Evolutionary conservation across 345 rosid species (phyloP).

Genomic region (Trapa incisa): DNA sequence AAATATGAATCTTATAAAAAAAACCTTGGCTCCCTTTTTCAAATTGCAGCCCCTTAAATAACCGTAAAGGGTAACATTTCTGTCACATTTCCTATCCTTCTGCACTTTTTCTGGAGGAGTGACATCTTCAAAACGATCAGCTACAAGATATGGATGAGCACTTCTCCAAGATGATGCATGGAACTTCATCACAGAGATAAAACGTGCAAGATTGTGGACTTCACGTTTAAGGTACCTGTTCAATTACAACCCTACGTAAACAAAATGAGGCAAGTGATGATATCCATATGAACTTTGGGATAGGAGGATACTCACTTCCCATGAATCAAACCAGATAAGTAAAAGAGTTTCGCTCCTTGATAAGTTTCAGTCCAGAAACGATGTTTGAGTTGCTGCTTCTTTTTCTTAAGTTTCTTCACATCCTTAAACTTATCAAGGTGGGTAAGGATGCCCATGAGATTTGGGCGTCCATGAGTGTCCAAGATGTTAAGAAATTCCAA

Average conservation of each 20-base stretch:
- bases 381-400: conserved; percentile 81
- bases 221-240: conserved; percentile 75
- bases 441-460: conserved; percentile 91
- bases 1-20: not conserved
- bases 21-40: conserved; percentile 80
- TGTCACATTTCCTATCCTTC: conserved; percentile 62
- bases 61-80: conserved; percentile 77
- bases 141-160: conserved; percentile 82
- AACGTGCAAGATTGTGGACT: conserved; percentile 70
- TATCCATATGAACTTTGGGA: not conserved
- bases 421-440: conserved; percentile 92
- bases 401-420: conserved; percentile 76
- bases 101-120: conserved; percentile 75
- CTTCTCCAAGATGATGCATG: conserved; percentile 77
- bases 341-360: conserved; percentile 80
- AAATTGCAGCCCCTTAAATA: conserved; percentile 92
- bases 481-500: conserved; percentile 92
- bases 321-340: conserved; percentile 77
- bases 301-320: conserved; percentile 55
- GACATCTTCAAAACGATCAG: conserved; percentile 90
- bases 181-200: conserved; percentile 66
- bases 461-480: conserved; percentile 93
- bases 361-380: conserved; percentile 95
- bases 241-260: conserved; percentile 1
- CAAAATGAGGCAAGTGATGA: not conserved